Evolutionary conservation across 1,284 basidiomycete genomes (phyloP), one percentile per base, ranked within the genome.

Genomic region (Ceratobasidium sp.): DNA sequence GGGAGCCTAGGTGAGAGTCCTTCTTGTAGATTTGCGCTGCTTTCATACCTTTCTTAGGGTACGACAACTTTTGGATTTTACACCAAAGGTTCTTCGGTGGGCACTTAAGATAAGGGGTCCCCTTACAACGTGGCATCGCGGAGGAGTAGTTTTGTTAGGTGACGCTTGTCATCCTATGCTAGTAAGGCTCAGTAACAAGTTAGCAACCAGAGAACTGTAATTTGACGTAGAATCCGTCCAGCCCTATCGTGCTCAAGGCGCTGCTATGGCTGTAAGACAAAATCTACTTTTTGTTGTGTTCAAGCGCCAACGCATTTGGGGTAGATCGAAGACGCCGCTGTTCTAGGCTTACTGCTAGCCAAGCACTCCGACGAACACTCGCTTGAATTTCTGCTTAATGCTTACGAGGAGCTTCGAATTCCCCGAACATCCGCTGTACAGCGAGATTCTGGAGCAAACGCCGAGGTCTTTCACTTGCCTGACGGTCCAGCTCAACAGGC

Each of bases 311-410:
- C 55, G 28, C 42, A 39, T 10, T 15, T 23, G 20, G 15, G 42
- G 13, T 42, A 75, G 71, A 40, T 75, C 4, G 91, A 91, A 83
- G 91, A 92, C 79, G 89, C 86, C 1, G 89, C 89, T 1, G 88
- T 89, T 6, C 85, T 92, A 6, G 91, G 87, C 26, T 88, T 87
- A 53, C 84, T 92, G 3, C 91, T 92, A 83, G 88, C 88, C 7
- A 89, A 90, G 82, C 83, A 92, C 3, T 84, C 84, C 67, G 81
- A 84, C 1, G 81, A 84, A 20, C 87, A 89, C 28, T 90, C 92
- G 80, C 89, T 92, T 80, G 80, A 82, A 0, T 85, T 82, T 42
- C 55, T 81, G n/a, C 77, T 81, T 46, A 66, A 77, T 58, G 80
- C 80, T 20, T 81, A 78, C 67, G 71, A 81, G 60, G 60, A 70